phyloP scores from a whole-genome alignment of 768 basidiomycete species.

The Psilocybe azurescens region DNA sequence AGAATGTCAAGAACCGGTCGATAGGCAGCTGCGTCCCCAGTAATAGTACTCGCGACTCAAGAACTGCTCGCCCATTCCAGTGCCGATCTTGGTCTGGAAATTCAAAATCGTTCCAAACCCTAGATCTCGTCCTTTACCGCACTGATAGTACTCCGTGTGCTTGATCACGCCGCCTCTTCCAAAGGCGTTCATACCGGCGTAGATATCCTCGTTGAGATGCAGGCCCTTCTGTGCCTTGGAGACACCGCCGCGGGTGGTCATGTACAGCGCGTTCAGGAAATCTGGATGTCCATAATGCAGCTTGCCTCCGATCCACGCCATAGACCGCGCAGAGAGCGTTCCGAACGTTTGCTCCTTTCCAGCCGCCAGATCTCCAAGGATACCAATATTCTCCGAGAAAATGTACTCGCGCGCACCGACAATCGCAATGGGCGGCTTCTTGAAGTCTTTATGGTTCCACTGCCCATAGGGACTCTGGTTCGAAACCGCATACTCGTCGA shows the following conservation, averaged over 20 bases:
- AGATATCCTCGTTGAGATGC: slow-evolving; percentile 99
- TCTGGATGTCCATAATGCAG: slow-evolving; percentile 99
- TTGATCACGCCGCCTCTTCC: slow-evolving; percentile 98
- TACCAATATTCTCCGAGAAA: slow-evolving; percentile 99
- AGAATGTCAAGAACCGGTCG: slow-evolving; percentile 99
- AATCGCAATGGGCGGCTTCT: slow-evolving; percentile 89
- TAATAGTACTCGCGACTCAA: slow-evolving; percentile 99
- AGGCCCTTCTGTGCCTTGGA: slow-evolving; percentile 99
- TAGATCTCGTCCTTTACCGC: slow-evolving; percentile 97
- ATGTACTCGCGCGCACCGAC: slow-evolving; percentile 99
- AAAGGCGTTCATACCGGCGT: slow-evolving; percentile 98
- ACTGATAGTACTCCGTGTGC: slow-evolving; percentile 99
- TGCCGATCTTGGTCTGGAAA: slow-evolving; percentile 99
- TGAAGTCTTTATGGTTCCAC: slow-evolving; percentile 89
- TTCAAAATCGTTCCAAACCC: slow-evolving; percentile 99
- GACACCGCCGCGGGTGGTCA: slow-evolving; percentile 97
- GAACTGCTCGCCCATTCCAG: slow-evolving; percentile 99
- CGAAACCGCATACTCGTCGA: slow-evolving; percentile 90
- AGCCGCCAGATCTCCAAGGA: slow-evolving; percentile 96
- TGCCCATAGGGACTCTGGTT: slow-evolving; percentile 92
- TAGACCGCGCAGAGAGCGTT: slow-evolving; percentile 92
- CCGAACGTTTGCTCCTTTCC: slow-evolving; percentile 99
- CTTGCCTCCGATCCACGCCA: slow-evolving; percentile 98
- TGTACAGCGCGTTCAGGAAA: slow-evolving; percentile 97
- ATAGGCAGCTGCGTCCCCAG: slow-evolving; percentile 97